Conservation (phyloP, 306 rosid genomes). For the Hippophae gyantsensis region DNA sequence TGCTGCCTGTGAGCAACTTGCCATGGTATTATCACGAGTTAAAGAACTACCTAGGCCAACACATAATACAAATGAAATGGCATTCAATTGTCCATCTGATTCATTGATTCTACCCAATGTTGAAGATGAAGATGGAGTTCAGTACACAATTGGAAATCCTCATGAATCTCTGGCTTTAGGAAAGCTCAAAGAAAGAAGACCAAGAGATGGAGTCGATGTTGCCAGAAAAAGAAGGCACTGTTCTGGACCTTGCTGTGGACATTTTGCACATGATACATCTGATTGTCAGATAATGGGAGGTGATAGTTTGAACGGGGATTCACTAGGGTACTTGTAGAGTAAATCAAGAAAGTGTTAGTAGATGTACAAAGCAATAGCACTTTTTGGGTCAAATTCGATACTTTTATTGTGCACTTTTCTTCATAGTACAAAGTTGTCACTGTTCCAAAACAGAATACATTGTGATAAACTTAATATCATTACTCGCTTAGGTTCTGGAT, state of each 20-base stretch:
- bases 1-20: slow-evolving; percentile 59
- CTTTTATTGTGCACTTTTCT: too few relatives aligned
- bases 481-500: too few relatives aligned
- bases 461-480: too few relatives aligned
- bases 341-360: too few relatives aligned
- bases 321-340: slow-evolving; percentile 41
- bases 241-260: slow-evolving; percentile 51
- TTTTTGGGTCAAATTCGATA: too few relatives aligned
- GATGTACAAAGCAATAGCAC: too few relatives aligned
- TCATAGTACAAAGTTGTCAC: too few relatives aligned
- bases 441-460: too few relatives aligned
- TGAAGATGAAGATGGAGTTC: slow-evolving; percentile 55
- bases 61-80: slow-evolving; percentile 33
- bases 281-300: slow-evolving; percentile 47
- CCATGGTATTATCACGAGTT: slow-evolving; percentile 46
- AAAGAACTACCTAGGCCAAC: slow-evolving; percentile 56
- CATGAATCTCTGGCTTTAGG: slow-evolving; percentile 49
- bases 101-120: slow-evolving; percentile 58
- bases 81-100: slow-evolving; percentile 46
- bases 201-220: slow-evolving; percentile 54
- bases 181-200: slow-evolving; percentile 64
- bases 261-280: slow-evolving; percentile 51
- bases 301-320: slow-evolving; percentile 45
- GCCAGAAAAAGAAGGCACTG: slow-evolving; percentile 51
- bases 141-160: slow-evolving; percentile 42